Evolutionary conservation across 2,329 filamentous ascomycete species (phyloP), one percentile per base, ranked within the genome.

Genomic region (Aspergillus sp.): DNA sequence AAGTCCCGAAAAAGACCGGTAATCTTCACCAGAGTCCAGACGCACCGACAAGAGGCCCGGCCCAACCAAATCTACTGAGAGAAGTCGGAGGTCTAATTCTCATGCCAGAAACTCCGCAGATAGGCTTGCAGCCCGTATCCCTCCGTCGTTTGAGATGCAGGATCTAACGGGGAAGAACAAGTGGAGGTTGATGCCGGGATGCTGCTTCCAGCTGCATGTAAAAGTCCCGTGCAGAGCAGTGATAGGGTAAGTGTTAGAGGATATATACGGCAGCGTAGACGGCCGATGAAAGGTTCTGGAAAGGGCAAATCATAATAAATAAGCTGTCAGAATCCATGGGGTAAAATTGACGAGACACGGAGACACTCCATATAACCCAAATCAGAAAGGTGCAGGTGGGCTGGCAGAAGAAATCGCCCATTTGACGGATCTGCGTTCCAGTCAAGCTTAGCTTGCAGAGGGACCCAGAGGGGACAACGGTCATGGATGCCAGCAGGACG

Each of bases 371-470:
- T 59, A 55, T 41, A 28, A 47, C 55, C 64, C 62, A 59, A 65
- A 64, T 45, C 28, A 63, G 63, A 59, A 61, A 61, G 63, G 53
- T 63, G 61, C 62, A 68, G 65, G 63, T 63, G 62, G 65, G 58
- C 62, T 62, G 61, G 62, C 51, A 47, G 55, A 60, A 62, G 41
- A 63, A 63, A 59, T 55, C 63, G 58, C 64, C 61, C 63, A 69
- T 67, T 69, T 65, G 67, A 67, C 61, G 57, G 65, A 67, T 66
- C 64, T 62, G 64, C 61, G 57, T 62, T 62, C 60, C 61, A 63
- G 64, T 62, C 65, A 67, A 67, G 67, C 67, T 69, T 66, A 67
- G 62, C 61, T 65, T 66, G 65, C 59, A 66, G 63, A 61, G 61
- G 55, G 55, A 53, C 50, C 53, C 56, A 59, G 60, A 64, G 53